Conservation (phyloP, 208 protist genomes). For the Trichomonas tenax region DNA sequence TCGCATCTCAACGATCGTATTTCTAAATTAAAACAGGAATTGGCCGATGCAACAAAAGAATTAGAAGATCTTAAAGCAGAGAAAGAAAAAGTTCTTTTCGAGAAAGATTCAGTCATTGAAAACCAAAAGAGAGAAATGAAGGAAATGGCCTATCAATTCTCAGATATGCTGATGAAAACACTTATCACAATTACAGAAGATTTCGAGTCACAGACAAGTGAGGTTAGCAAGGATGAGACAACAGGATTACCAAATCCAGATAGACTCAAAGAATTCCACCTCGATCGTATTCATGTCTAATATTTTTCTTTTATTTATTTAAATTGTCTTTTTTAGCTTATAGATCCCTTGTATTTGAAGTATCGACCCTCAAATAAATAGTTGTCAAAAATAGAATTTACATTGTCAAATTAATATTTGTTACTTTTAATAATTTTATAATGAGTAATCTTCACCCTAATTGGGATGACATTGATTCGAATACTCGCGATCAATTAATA, state of each 20-base stretch:
- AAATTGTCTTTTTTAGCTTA: too few species aligned
- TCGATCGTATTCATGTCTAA: not conserved
- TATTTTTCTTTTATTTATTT: not conserved
- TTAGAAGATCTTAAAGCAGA: not conserved
- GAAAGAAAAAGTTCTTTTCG: not conserved
- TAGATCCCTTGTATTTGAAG: too few species aligned
- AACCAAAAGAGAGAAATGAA: constrained; percentile 20
- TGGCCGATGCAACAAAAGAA: not conserved
- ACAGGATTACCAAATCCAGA: not conserved
- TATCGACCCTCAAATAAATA: too few species aligned
- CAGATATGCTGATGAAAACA: constrained; percentile 13
- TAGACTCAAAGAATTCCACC: not conserved
- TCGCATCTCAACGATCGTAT: not conserved
- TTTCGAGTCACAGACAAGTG: not conserved
- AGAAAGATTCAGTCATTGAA: constrained; percentile 18
- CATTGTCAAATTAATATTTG: too few species aligned
- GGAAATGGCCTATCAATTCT: constrained; percentile 3
- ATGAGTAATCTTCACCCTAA: not conserved
- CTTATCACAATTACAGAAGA: constrained; percentile 16
- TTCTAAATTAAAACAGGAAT: not conserved
- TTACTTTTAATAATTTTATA: not conserved
- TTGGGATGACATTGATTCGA: not conserved
- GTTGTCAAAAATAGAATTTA: too few species aligned
- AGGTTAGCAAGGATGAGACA: not conserved
- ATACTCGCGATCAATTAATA: not conserved